Percentiles rank a stretch among this genome's conserved stretches.
Evolutionary conservation across 768 basidiomycete genomes (phyloP).

Genomic region (Mycena belliarum): DNA sequence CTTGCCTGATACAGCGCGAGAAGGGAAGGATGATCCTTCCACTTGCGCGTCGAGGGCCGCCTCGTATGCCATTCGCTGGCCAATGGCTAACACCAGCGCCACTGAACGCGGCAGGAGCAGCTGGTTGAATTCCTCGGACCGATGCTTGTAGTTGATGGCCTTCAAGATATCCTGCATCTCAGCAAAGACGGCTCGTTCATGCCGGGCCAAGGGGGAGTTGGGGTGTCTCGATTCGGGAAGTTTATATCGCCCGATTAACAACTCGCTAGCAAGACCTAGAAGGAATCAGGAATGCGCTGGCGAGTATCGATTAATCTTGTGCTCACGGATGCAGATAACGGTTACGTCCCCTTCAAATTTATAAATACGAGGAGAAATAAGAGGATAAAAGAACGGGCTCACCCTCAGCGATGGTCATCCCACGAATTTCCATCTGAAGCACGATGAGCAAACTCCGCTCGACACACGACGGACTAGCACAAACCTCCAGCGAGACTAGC

Average conservation of each 20-base stretch:
- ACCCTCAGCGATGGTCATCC: conserved; percentile 39
- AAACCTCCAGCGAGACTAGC: conserved; percentile 26
- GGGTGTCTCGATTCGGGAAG: conserved; percentile 17
- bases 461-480: not conserved
- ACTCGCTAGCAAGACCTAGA: conserved; percentile 23
- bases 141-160: not conserved
- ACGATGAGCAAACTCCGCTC: not conserved
- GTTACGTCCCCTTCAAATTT: conserved; percentile 42
- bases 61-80: conserved; percentile 38
- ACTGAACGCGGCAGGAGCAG: conserved; percentile 26
- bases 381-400: too few species aligned
- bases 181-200: conserved; percentile 16
- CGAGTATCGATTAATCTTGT: too few species aligned
- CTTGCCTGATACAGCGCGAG: conserved; percentile 29
- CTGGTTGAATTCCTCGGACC: conserved; percentile 13
- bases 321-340: conserved; percentile 34
- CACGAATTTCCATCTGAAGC: conserved; percentile 25
- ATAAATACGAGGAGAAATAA: too few species aligned
- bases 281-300: not conserved
- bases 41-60: conserved; percentile 32
- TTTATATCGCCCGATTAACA: conserved; percentile 17
- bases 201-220: conserved; percentile 10
- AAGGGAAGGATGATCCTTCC: conserved; percentile 20
- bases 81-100: conserved; percentile 31
- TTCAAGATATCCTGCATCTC: conserved; percentile 1